phyloP scores from a whole-genome alignment of 148 eudicot species.

The Silene uniflora region DNA sequence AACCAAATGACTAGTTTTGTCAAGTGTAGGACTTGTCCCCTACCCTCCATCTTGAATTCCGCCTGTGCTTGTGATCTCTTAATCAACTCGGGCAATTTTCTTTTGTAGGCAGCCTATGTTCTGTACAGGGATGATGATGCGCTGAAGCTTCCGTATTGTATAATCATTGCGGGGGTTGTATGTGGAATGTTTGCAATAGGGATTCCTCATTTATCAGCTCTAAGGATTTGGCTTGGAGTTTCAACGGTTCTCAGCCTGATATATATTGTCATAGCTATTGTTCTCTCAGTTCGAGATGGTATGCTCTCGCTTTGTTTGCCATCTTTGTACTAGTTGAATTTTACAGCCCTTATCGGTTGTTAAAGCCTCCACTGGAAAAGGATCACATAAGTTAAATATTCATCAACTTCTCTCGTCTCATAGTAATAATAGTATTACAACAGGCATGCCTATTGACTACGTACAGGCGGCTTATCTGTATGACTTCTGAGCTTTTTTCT shows the following conservation, averaged over 20 bases:
- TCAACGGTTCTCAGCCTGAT: constrained; percentile 73
- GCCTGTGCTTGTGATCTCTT: not conserved
- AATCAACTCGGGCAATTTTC: constrained; percentile 2
- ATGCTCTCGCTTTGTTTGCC: constrained; percentile 16
- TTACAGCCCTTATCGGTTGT: no score
- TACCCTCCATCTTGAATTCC: no score
- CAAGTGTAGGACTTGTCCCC: no score
- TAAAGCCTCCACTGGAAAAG: no score
- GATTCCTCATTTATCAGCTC: constrained; percentile 80
- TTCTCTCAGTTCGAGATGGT: constrained; percentile 72
- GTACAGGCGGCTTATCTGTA: no score
- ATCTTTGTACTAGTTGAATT: no score
- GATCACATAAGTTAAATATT: no score
- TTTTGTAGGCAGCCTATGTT: constrained; percentile 69
- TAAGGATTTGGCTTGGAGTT: constrained; percentile 81
- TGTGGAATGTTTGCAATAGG: constrained; percentile 81
- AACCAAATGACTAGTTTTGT: not conserved
- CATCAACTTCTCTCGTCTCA: no score
- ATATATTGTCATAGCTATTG: constrained; percentile 67
- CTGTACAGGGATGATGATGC: constrained; percentile 47
- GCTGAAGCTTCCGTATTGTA: constrained; percentile 84
- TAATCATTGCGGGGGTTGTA: constrained; percentile 62
- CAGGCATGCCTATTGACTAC: no score
- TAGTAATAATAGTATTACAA: no score
- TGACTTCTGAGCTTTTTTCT: no score